Percentiles rank a stretch among this genome's conserved stretches.
These are phyloP conservation scores for Cutaneotrichosporon dermatis DNA, from an alignment of 1,284 basidiomycete genomes.

Conservation along the genomic window DNA sequence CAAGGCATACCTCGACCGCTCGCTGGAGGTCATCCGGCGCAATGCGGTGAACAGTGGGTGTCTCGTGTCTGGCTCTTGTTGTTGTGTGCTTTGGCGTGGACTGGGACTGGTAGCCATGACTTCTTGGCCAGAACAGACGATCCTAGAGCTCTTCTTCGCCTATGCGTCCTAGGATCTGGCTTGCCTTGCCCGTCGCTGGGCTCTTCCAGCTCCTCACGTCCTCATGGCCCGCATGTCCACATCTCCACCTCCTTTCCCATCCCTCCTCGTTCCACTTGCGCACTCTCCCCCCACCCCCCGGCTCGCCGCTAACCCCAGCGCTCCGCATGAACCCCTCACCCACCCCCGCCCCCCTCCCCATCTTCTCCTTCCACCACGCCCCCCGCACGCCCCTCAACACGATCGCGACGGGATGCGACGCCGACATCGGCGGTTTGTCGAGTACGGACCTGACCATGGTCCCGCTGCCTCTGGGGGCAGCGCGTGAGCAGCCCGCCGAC, in stretches of 20 bases:
- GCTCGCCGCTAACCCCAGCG: conserved; percentile 21
- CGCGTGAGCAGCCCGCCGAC: conserved; percentile 8
- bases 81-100: not conserved
- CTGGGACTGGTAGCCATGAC: too few relatives aligned
- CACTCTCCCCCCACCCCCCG: not conserved
- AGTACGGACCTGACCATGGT: conserved; percentile 34
- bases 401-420: conserved; percentile 40
- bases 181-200: too few relatives aligned
- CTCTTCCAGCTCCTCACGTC: too few relatives aligned
- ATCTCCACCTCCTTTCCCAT: not conserved
- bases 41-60: conserved; percentile 36
- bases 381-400: conserved; percentile 18
- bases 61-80: not conserved
- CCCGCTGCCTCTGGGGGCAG: not conserved
- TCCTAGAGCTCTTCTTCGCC: too few relatives aligned
- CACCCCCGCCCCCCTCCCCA: conserved; percentile 23
- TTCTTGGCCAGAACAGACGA: too few relatives aligned
- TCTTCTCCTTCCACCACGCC: conserved; percentile 33
- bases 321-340: conserved; percentile 32
- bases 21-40: conserved; percentile 33
- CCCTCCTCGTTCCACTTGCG: not conserved
- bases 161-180: too few relatives aligned
- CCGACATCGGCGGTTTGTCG: conserved; percentile 45
- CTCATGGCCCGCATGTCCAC: too few relatives aligned
- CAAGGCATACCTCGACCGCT: conserved; percentile 40